Conservation (phyloP, 495 filamentous ascomycete species). For the Hyaloscypha bicolor region DNA sequence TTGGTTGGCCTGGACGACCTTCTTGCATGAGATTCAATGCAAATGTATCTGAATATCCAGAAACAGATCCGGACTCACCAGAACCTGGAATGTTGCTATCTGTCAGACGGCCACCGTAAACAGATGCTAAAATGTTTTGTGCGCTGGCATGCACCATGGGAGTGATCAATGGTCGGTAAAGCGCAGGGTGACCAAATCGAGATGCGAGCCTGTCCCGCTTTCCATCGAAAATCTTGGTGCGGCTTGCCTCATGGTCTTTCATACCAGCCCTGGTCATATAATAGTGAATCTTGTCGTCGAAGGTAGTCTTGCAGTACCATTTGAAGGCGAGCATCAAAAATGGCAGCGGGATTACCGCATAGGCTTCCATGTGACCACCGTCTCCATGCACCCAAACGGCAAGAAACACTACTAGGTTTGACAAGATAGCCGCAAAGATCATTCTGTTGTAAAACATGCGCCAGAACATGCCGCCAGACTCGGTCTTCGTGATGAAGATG, state of each 20-base stretch:
- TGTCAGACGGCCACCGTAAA: slow-evolving; percentile 80
- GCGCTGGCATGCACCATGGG: slow-evolving; percentile 96
- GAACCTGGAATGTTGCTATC: slow-evolving; percentile 53
- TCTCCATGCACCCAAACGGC: slow-evolving; percentile 63
- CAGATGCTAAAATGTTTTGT: slow-evolving; percentile 73
- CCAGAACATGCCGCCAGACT: slow-evolving; percentile 96
- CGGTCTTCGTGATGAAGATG: slow-evolving; percentile 93
- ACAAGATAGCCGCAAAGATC: slow-evolving; percentile 77
- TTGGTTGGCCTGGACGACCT: slow-evolving; percentile 76
- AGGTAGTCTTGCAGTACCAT: slow-evolving; percentile 73
- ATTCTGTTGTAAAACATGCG: slow-evolving; percentile 87
- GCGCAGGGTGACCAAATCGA: slow-evolving; percentile 88
- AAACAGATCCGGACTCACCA: slow-evolving; percentile 61
- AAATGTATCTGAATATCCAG: slow-evolving; percentile 65
- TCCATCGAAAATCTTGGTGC: slow-evolving; percentile 30
- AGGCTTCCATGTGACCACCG: slow-evolving; percentile 57
- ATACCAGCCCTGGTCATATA: slow-evolving; percentile 60
- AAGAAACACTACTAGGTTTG: slow-evolving; percentile 78
- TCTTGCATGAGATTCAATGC: slow-evolving; percentile 83
- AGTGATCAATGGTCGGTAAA: slow-evolving; percentile 85
- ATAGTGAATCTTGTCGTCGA: slow-evolving; percentile 76
- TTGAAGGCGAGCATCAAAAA: slow-evolving; percentile 86
- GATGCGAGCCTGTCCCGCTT: slow-evolving; percentile 71
- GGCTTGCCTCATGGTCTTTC: slow-evolving; percentile 56
- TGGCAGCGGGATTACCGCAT: slow-evolving; percentile 72